Percentiles rank a stretch among this genome's conserved stretches.
These are phyloP conservation scores for Isatis tinctoria DNA, from an alignment of 345 rosid genomes.

Conservation along the genomic window DNA sequence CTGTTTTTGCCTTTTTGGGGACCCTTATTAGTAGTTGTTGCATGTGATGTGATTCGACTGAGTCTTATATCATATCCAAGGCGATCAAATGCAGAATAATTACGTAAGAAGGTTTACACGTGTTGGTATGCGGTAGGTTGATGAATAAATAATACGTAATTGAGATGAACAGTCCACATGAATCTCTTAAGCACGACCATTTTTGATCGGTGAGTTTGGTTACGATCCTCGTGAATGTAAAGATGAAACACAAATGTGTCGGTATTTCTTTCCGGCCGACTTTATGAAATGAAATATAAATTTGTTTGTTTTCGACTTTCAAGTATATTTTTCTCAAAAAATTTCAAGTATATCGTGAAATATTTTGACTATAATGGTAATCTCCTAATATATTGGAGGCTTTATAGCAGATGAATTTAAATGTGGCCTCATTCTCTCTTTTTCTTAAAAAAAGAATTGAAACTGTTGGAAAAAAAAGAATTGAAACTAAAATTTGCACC, in stretches of 20 bases:
- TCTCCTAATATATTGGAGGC: neutral
- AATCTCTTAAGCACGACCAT: neutral
- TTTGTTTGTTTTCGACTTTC: neutral
- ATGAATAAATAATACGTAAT: neutral
- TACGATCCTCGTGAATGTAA: constrained; percentile 2
- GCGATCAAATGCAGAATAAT: neutral
- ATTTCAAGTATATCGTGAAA: neutral
- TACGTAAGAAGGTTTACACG: constrained; percentile 13
- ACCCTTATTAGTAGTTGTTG: neutral
- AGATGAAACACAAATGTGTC: neutral
- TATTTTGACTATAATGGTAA: neutral
- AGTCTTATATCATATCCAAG: neutral
- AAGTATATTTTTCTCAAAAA: too few species aligned
- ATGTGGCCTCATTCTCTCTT: neutral
- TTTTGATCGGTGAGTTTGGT: constrained; percentile 10
- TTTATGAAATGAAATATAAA: neutral
- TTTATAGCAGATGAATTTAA: neutral
- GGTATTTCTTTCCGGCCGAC: neutral
- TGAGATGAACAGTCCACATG: neutral
- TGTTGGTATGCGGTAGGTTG: neutral
- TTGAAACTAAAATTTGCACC: neutral
- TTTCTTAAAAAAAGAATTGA: neutral
- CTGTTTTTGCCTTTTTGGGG: neutral
- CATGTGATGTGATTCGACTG: neutral
- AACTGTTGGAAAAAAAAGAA: neutral